These are phyloP conservation scores for Talaromyces proteolyticus DNA, from an alignment of 495 filamentous ascomycete species.

Conservation along the genomic window DNA sequence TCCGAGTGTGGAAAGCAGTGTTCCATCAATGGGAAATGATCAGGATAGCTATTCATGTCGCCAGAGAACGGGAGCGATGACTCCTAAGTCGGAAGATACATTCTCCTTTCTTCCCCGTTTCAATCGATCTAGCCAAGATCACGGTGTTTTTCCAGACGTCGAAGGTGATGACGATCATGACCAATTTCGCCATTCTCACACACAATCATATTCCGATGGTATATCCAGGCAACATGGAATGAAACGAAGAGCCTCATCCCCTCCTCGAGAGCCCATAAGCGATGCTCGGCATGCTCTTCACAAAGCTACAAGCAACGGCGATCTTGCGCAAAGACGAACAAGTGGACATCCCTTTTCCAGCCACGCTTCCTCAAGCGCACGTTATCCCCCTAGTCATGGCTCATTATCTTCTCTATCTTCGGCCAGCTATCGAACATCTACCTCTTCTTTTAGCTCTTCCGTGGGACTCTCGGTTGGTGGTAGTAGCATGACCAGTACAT, in stretches of 20 bases:
- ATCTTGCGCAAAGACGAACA: constrained; percentile 62
- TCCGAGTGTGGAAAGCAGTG: constrained; percentile 43
- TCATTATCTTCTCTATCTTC: constrained; percentile 74
- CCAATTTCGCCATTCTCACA: constrained; percentile 43
- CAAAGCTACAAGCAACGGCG: constrained; percentile 50
- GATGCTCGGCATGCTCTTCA: constrained; percentile 59
- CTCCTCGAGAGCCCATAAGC: constrained; percentile 66
- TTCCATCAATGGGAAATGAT: constrained; percentile 24
- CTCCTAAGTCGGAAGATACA: constrained; percentile 44
- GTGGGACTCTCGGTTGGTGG: constrained; percentile 56
- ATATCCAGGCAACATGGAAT: constrained; percentile 48
- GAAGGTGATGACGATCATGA: constrained; percentile 63
- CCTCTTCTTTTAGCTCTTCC: constrained; percentile 68
- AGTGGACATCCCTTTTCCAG: constrained; percentile 51
- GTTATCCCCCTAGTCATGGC: constrained; percentile 54
- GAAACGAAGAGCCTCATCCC: constrained; percentile 79
- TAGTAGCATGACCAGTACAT: constrained; percentile 68
- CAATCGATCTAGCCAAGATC: constrained; percentile 59
- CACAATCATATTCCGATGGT: constrained; percentile 26
- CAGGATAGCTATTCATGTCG: constrained; percentile 10
- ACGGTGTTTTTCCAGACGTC: constrained; percentile 52
- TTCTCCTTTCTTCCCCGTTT: constrained; percentile 41
- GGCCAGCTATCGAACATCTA: constrained; percentile 51
- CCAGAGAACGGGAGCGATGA: constrained; percentile 28
- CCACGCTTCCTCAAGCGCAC: constrained; percentile 49